A percentile compares a stretch with the other conserved stretches of the same genome.
These are phyloP conservation scores for Annulohypoxylon stygium DNA, from an alignment of 495 filamentous ascomycete genomes.

Conservation along the genomic window DNA sequence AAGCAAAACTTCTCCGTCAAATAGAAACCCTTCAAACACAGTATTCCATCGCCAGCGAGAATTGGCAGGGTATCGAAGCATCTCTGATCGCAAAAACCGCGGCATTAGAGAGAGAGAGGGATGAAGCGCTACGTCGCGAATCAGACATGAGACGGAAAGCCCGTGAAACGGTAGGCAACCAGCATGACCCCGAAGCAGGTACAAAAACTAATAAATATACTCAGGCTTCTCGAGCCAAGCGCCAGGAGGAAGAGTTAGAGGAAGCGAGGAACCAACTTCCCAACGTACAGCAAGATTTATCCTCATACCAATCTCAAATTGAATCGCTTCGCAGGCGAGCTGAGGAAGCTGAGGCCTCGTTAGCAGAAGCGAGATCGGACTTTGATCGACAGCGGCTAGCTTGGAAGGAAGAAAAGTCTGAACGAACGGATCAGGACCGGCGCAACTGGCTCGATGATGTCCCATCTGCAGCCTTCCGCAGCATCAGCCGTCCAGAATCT, in stretches of 20 bases:
- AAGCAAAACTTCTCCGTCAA: conserved; percentile 91
- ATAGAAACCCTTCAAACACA: conserved; percentile 97
- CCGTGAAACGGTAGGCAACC: conserved; percentile 77
- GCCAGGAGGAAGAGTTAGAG: conserved; percentile 87
- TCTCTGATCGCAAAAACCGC: conserved; percentile 80
- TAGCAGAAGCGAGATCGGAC: conserved; percentile 63
- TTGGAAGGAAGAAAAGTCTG: conserved; percentile 78
- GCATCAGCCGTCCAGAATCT: conserved; percentile 61
- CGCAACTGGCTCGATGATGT: conserved; percentile 77
- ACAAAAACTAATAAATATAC: conserved; percentile 38
- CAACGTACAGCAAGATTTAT: conserved; percentile 66
- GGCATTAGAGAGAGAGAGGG: conserved; percentile 87
- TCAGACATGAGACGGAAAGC: conserved; percentile 86
- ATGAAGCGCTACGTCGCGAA: conserved; percentile 86
- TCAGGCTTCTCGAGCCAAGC: conserved; percentile 80
- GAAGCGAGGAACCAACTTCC: conserved; percentile 72
- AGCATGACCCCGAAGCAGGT: neutral
- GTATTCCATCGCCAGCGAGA: conserved; percentile 92
- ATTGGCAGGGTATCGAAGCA: conserved; percentile 96
- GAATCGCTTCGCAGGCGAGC: conserved; percentile 73
- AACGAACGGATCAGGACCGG: conserved; percentile 76
- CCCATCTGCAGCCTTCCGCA: conserved; percentile 54
- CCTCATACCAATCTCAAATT: conserved; percentile 73
- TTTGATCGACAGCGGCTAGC: conserved; percentile 66
- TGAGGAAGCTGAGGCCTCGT: conserved; percentile 72